These are phyloP conservation scores for Corylus americana DNA, from an alignment of 306 rosid species.

Conservation along the genomic window DNA sequence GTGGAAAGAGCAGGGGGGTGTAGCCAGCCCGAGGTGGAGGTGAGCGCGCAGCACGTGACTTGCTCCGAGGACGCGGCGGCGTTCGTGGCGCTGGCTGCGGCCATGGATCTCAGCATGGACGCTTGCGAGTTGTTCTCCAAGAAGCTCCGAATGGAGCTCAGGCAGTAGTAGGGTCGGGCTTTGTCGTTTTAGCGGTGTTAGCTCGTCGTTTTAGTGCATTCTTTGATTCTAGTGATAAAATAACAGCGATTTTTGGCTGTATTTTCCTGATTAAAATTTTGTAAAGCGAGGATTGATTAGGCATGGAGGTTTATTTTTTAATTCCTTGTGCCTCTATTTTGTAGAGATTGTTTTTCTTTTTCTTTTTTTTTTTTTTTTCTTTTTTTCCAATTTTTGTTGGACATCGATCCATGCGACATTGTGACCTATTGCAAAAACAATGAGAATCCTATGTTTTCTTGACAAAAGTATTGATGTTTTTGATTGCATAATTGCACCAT, in stretches of 20 bases:
- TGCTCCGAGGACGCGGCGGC: constrained; percentile 65
- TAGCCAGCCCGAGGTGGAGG: constrained; percentile 58
- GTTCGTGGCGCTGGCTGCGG: constrained; percentile 56
- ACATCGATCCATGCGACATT: background rate
- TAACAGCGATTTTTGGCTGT: constrained; percentile 28
- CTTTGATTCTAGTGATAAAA: background rate
- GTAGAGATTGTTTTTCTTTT: background rate
- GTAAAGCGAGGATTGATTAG: constrained; percentile 32
- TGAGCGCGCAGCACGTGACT: constrained; percentile 55
- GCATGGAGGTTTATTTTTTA: background rate
- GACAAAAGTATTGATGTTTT: too few relatives aligned
- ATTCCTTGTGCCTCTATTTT: background rate
- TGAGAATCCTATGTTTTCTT: too few relatives aligned
- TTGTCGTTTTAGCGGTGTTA: background rate
- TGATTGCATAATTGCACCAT: too few relatives aligned
- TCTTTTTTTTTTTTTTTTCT: background rate
- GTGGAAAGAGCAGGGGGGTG: constrained; percentile 53
- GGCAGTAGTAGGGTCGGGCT: constrained; percentile 38
- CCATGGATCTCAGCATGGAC: constrained; percentile 60
- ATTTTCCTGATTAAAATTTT: background rate
- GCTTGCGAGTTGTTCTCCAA: constrained; percentile 59
- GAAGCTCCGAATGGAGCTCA: constrained; percentile 54
- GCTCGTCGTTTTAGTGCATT: constrained; percentile 33
- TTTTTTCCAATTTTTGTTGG: background rate
- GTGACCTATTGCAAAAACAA: background rate